Evolutionary conservation across 257 asterid species (phyloP).

Genomic region (Echium plantagineum): DNA sequence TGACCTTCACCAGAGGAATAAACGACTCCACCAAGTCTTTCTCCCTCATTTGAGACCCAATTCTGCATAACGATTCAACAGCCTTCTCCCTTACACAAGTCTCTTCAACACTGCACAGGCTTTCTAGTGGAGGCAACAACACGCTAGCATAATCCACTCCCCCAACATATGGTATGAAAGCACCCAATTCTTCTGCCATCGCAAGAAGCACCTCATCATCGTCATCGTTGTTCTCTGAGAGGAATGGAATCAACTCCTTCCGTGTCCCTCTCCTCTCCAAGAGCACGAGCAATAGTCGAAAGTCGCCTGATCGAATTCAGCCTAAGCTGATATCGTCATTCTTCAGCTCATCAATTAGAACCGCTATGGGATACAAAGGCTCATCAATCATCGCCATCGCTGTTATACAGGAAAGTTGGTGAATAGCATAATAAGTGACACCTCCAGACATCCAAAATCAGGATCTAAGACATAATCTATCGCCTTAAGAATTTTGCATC

Average conservation of each 20-base stretch:
- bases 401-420: background rate
- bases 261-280: conserved; percentile 82
- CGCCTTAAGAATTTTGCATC: too few species aligned
- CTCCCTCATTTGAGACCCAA: conserved; percentile 25
- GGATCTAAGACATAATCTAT: too few species aligned
- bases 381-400: conserved; percentile 60
- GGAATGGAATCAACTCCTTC: conserved; percentile 60
- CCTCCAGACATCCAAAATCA: background rate
- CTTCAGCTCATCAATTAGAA: conserved; percentile 71
- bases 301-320: conserved; percentile 61
- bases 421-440: background rate
- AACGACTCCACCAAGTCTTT: conserved; percentile 38
- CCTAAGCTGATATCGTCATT: conserved; percentile 64
- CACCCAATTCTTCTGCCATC: conserved; percentile 43
- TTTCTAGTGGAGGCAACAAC: conserved; percentile 43
- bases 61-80: conserved; percentile 23
- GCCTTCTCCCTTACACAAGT: conserved; percentile 24
- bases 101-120: conserved; percentile 40
- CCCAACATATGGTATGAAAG: conserved; percentile 31
- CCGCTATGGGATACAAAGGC: conserved; percentile 68
- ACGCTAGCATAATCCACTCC: conserved; percentile 43
- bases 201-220: conserved; percentile 50
- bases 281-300: conserved; percentile 75
- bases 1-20: conserved; percentile 46
- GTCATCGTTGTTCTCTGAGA: conserved; percentile 62